Conservation (phyloP, 148 eudicot genomes). For the Vaccinium myrtillus region DNA sequence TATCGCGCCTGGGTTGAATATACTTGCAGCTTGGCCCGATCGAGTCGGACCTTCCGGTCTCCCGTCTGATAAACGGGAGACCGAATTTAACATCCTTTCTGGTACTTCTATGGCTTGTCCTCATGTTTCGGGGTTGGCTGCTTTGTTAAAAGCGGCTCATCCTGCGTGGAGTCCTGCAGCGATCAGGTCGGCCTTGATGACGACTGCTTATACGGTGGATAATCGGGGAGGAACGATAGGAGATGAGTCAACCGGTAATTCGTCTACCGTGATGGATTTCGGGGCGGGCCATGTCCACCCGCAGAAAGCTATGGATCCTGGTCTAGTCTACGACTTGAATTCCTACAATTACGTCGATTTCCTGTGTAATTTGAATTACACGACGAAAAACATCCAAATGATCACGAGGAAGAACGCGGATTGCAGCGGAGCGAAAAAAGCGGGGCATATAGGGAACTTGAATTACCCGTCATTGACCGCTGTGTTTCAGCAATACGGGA, state of each 20-base stretch:
- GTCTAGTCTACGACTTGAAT: constrained; percentile 66
- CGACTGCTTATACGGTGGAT: constrained; percentile 72
- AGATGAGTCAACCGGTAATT: constrained; percentile 73
- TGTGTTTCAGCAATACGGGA: constrained; percentile 76
- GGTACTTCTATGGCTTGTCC: constrained; percentile 99
- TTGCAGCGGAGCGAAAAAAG: constrained; percentile 55
- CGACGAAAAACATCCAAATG: constrained; percentile 49
- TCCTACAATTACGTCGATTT: constrained; percentile 75
- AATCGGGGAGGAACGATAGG: constrained; percentile 47
- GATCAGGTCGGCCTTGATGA: constrained; percentile 75
- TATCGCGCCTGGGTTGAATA: constrained; percentile 88
- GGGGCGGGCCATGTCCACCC: constrained; percentile 96
- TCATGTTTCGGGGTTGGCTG: constrained; percentile 84
- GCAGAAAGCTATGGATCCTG: constrained; percentile 88
- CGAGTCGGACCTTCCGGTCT: constrained; percentile 73
- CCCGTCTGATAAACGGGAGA: constrained; percentile 43
- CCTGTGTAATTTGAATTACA: constrained; percentile 79
- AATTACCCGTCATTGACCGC: constrained; percentile 77
- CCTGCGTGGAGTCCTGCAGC: constrained; percentile 96
- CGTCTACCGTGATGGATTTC: constrained; percentile 75
- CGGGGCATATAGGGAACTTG: constrained; percentile 80
- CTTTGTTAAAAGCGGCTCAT: constrained; percentile 82
- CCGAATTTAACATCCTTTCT: constrained; percentile 86
- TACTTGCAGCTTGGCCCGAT: constrained; percentile 87
- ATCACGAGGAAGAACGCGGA: constrained; percentile 63